phyloP scores from a whole-genome alignment of 139 green algal genomes.

The Chlamydomonas sp. region DNA sequence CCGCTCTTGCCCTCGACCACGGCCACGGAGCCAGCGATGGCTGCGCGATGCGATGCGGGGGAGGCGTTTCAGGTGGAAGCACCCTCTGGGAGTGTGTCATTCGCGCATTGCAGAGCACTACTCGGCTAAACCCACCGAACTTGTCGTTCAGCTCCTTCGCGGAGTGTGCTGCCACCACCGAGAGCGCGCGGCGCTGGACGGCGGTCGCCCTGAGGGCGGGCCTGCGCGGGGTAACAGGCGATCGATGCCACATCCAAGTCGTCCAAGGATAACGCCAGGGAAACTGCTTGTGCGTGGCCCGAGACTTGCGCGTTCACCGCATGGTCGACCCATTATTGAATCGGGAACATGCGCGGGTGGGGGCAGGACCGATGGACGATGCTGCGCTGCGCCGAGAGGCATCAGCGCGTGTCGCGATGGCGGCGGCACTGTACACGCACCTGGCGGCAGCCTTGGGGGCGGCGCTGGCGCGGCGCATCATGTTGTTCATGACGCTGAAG shows the following conservation, averaged over 20 bases:
- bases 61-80: neutral
- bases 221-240: neutral
- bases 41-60: conserved; percentile 21
- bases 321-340: too few species aligned
- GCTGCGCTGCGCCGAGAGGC: too few species aligned
- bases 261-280: too few species aligned
- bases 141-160: conserved; percentile 13
- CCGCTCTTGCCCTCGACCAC: conserved; percentile 45
- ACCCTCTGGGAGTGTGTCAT: neutral
- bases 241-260: neutral
- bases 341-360: too few species aligned
- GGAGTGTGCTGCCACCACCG: neutral
- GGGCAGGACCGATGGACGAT: too few species aligned
- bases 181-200: neutral
- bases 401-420: too few species aligned
- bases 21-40: conserved; percentile 54
- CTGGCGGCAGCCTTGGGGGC: too few species aligned
- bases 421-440: too few species aligned
- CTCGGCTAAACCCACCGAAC: conserved; percentile 11
- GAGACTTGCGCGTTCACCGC: too few species aligned
- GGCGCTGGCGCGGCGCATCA: too few species aligned
- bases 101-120: neutral
- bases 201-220: neutral
- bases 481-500: too few species aligned
- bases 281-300: too few species aligned